Evolutionary conservation across 2,329 filamentous ascomycete species (phyloP).

Genomic region (Fusarium algeriense): DNA sequence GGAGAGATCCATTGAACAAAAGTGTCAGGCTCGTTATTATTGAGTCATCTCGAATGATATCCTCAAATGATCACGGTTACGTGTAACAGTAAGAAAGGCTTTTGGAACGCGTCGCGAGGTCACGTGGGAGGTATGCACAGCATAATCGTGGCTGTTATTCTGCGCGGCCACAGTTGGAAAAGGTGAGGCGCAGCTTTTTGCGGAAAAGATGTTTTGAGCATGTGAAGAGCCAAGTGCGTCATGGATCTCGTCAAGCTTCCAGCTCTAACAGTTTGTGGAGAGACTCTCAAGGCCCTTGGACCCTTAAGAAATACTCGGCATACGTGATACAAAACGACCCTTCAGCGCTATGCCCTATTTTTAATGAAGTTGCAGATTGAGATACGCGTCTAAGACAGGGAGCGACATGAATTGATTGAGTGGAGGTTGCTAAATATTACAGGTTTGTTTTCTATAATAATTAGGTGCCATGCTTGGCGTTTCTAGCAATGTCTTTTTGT

Average conservation of each 20-base stretch:
- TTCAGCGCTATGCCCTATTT: background rate
- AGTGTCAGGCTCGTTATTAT: slow-evolving; percentile 2
- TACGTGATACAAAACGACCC: background rate
- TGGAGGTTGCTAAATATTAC: slow-evolving; percentile 29
- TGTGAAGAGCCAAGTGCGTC: slow-evolving; percentile 45
- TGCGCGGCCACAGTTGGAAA: background rate
- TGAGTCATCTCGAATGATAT: slow-evolving; percentile 1
- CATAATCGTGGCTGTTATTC: background rate
- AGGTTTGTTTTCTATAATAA: slow-evolving; percentile 20
- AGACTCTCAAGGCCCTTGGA: background rate
- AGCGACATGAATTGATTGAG: slow-evolving; percentile 4
- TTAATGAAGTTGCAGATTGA: background rate
- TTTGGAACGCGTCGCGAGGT: slow-evolving; percentile 47
- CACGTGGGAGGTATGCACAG: slow-evolving; percentile 41
- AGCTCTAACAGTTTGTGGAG: slow-evolving; percentile 11
- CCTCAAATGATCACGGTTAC: slow-evolving; percentile 12
- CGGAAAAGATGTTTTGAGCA: slow-evolving; percentile 35
- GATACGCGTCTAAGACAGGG: slow-evolving; percentile 1
- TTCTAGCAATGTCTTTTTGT: slow-evolving; percentile 24
- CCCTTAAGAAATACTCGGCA: background rate
- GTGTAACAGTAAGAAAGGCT: slow-evolving; percentile 11
- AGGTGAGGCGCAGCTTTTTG: slow-evolving; percentile 23
- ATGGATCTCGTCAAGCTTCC: slow-evolving; percentile 34
- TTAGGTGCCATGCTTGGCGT: slow-evolving; percentile 38
- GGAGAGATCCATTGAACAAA: slow-evolving; percentile 42